These are phyloP conservation scores for Fusarium robinianum DNA, from an alignment of 2,329 filamentous ascomycete species.

Conservation along the genomic window DNA sequence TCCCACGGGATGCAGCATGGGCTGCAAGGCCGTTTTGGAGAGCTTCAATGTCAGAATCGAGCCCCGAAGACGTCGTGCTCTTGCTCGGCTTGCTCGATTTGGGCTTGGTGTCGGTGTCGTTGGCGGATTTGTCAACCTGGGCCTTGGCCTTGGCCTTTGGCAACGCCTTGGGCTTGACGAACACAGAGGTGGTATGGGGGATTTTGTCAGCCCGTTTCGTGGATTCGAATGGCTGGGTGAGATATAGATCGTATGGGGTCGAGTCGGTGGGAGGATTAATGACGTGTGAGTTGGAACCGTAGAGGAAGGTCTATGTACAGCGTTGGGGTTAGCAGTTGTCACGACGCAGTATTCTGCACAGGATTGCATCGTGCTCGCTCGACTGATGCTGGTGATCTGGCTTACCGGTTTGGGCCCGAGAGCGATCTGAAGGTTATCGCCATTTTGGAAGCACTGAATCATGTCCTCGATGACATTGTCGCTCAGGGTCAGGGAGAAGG, in stretches of 20 bases:
- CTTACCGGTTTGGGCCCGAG: constrained; percentile 65
- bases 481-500: constrained; percentile 61
- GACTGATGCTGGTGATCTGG: constrained; percentile 30
- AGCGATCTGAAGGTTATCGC: constrained; percentile 60
- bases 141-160: constrained; percentile 25
- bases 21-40: constrained; percentile 50
- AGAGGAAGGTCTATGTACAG: constrained; percentile 54
- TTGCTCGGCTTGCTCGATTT: constrained; percentile 41
- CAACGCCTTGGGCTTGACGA: constrained; percentile 46
- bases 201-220: constrained; percentile 53
- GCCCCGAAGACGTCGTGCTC: constrained; percentile 45
- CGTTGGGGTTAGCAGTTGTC: constrained; percentile 22
- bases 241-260: constrained; percentile 60
- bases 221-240: constrained; percentile 56
- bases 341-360: too few species aligned
- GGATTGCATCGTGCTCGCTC: too few species aligned
- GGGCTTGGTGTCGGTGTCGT: constrained; percentile 37
- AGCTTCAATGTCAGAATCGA: constrained; percentile 56
- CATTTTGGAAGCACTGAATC: constrained; percentile 63
- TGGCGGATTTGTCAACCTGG: constrained; percentile 40
- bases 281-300: constrained; percentile 55
- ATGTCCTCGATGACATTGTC: constrained; percentile 64
- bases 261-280: constrained; percentile 52
- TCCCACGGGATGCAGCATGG: constrained; percentile 43
- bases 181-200: constrained; percentile 56